Evolutionary conservation across 1,284 basidiomycete species (phyloP).

Genomic region (Cutaneotrichosporon sp.): DNA sequence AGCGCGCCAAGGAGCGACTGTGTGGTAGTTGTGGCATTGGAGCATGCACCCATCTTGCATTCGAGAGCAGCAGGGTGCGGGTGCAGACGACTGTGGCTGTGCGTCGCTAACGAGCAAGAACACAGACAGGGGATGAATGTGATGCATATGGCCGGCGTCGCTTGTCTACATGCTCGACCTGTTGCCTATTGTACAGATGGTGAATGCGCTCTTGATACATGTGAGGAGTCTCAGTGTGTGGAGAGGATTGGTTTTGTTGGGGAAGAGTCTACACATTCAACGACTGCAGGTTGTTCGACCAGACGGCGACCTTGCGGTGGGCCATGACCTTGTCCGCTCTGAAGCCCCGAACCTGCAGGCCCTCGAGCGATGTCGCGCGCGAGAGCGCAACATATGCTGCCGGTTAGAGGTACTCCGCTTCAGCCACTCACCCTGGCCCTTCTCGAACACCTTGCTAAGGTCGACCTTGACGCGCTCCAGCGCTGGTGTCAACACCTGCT

Average conservation of each 20-base stretch:
- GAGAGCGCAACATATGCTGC: conserved; percentile 94
- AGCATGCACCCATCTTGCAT: conserved; percentile 12
- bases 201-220: not conserved
- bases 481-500: conserved; percentile 26
- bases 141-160: not conserved
- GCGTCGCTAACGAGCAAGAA: too few species aligned
- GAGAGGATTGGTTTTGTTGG: not conserved
- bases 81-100: too few species aligned
- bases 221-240: not conserved
- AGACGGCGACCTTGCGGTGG: conserved; percentile 57
- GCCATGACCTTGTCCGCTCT: conserved; percentile 73
- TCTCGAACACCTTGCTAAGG: conserved; percentile 66
- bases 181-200: not conserved
- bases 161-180: not conserved
- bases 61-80: not conserved
- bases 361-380: conserved; percentile 86
- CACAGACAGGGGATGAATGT: too few species aligned
- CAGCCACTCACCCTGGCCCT: conserved; percentile 60
- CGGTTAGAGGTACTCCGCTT: not conserved
- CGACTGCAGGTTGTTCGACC: conserved; percentile 35
- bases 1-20: not conserved
- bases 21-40: not conserved
- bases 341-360: conserved; percentile 88
- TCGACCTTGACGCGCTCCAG: conserved; percentile 55
- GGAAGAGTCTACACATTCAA: conserved; percentile 22